phyloP scores from a whole-genome alignment of 805 yeast genomes.

The Lachancea meyersii region DNA sequence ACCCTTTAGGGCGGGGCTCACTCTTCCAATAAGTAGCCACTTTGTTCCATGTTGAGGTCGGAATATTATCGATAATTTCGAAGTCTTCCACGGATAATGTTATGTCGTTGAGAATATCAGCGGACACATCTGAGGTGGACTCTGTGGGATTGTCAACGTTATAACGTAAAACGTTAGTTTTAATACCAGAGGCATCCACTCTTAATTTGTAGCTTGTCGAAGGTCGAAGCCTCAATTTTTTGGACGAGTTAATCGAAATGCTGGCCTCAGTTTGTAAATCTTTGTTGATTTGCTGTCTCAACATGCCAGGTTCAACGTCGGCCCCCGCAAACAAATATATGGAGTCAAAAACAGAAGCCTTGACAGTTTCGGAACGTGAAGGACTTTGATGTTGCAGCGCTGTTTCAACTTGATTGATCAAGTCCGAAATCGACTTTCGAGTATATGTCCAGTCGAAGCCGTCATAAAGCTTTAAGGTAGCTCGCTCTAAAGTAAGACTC shows the following conservation, averaged over 20 bases:
- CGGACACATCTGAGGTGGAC: constrained; percentile 28
- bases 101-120: constrained; percentile 45
- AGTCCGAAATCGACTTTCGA: constrained; percentile 55
- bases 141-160: constrained; percentile 43
- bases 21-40: constrained; percentile 64
- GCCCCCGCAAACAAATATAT: constrained; percentile 54
- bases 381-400: constrained; percentile 22
- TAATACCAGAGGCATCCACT: constrained; percentile 50
- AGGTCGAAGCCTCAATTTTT: constrained; percentile 54
- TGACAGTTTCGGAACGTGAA: constrained; percentile 8
- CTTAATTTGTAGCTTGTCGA: constrained; percentile 55
- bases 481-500: constrained; percentile 13
- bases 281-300: constrained; percentile 51
- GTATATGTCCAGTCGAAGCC: constrained; percentile 93
- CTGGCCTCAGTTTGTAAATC: constrained; percentile 37
- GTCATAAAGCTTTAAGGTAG: constrained; percentile 56
- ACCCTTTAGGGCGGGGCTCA: constrained; percentile 56
- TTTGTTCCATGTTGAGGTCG: constrained; percentile 87
- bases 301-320: constrained; percentile 38
- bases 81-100: constrained; percentile 47
- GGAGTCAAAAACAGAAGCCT: constrained; percentile 51
- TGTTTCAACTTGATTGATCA: constrained; percentile 57
- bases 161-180: constrained; percentile 40
- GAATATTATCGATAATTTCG: constrained; percentile 67
- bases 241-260: constrained; percentile 21